Evolutionary conservation across 1,284 basidiomycete species (phyloP).

Genomic region (Cutaneotrichosporon sp.): DNA sequence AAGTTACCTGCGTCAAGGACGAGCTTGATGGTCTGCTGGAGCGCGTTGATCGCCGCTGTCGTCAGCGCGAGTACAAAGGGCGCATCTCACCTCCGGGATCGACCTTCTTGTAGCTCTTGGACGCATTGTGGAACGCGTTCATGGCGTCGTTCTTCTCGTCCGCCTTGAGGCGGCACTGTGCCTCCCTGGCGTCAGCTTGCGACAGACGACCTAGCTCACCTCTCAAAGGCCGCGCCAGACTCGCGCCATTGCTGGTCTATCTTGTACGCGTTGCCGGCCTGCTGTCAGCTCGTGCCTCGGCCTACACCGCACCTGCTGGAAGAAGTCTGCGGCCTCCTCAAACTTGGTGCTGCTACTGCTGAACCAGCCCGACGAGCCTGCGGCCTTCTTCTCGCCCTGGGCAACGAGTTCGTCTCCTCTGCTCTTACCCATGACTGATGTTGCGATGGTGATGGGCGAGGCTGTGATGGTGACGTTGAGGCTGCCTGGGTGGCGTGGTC

Average conservation of each 20-base stretch:
- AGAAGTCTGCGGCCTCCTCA: conserved; percentile 91
- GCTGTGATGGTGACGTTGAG: neutral
- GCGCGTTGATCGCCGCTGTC: conserved; percentile 83
- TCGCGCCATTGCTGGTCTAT: conserved; percentile 87
- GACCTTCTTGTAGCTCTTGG: conserved; percentile 85
- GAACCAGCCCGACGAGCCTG: conserved; percentile 76
- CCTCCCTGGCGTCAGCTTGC: conserved; percentile 54
- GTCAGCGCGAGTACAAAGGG: neutral
- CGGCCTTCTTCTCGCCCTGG: conserved; percentile 88
- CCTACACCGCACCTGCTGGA: conserved; percentile 54
- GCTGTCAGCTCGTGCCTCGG: neutral
- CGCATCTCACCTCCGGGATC: conserved; percentile 66
- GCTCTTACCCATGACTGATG: conserved; percentile 31
- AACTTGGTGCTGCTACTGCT: conserved; percentile 70
- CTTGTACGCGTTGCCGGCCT: conserved; percentile 94
- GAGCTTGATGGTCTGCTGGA: conserved; percentile 76
- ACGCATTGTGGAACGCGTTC: conserved; percentile 94
- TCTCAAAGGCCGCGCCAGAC: conserved; percentile 78
- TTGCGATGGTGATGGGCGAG: neutral
- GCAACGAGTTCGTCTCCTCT: conserved; percentile 57
- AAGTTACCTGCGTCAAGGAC: conserved; percentile 83
- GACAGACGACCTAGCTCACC: neutral
- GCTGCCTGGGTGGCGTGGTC: conserved; percentile 3
- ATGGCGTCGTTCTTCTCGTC: conserved; percentile 87
- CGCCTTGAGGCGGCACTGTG: conserved; percentile 80